These are phyloP conservation scores for Aspergillus steynii DNA, from an alignment of 495 filamentous ascomycete species.

Conservation along the genomic window DNA sequence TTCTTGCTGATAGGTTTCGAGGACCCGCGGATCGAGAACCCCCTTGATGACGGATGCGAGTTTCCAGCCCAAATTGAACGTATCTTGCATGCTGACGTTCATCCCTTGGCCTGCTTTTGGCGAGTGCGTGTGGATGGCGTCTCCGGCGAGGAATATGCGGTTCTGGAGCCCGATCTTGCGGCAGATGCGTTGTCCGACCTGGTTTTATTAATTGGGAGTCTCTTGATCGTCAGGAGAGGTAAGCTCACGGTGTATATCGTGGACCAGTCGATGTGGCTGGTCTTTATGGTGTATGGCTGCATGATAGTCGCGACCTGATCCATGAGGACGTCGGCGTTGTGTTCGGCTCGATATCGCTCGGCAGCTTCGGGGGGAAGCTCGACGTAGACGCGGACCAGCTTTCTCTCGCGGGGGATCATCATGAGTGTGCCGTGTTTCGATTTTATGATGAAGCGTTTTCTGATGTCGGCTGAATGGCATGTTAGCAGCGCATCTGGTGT, in stretches of 20 bases:
- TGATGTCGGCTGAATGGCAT: slow-evolving; percentile 8
- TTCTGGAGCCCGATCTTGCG: slow-evolving; percentile 4
- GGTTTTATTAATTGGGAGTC: no score
- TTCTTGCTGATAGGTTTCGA: slow-evolving; percentile 35
- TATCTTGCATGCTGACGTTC: slow-evolving; percentile 56
- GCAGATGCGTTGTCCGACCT: slow-evolving; percentile 11
- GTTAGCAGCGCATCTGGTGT: background rate
- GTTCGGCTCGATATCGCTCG: background rate
- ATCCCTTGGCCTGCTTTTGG: slow-evolving; percentile 53
- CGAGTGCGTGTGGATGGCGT: slow-evolving; percentile 53
- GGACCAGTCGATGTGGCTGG: slow-evolving; percentile 5
- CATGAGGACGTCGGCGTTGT: slow-evolving; percentile 4
- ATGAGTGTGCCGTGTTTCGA: slow-evolving; percentile 17
- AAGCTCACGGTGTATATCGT: slow-evolving; percentile 1
- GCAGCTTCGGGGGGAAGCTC: slow-evolving; percentile 6
- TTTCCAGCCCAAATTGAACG: slow-evolving; percentile 55
- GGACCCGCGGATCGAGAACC: slow-evolving; percentile 24
- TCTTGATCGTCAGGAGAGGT: background rate
- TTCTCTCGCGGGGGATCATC: slow-evolving; percentile 16
- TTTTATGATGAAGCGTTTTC: slow-evolving; percentile 10
- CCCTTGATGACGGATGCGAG: slow-evolving; percentile 38
- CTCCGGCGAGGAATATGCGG: slow-evolving; percentile 48
- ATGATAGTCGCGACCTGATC: slow-evolving; percentile 6
- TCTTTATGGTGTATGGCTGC: slow-evolving; percentile 8
- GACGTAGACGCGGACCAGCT: slow-evolving; percentile 13